Conservation (phyloP, 768 basidiomycete genomes). For the Xerocomus spinulosus region DNA sequence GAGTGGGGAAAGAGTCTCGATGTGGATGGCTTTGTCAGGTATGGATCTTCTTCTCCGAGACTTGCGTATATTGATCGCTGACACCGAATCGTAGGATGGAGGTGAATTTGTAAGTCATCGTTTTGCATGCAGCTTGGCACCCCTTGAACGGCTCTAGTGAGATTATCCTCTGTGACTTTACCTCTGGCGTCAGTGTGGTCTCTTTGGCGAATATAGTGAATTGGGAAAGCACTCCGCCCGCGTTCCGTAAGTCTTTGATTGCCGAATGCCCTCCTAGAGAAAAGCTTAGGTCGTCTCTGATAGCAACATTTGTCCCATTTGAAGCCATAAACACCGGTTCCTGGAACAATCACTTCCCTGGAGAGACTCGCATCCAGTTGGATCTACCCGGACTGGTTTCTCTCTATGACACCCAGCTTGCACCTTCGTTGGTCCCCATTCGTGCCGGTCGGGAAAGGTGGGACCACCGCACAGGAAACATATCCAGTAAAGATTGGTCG, state of each 20-base stretch:
- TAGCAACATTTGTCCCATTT: not conserved
- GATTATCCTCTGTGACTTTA: not conserved
- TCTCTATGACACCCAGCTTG: not conserved
- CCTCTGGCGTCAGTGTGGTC: not conserved
- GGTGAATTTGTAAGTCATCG: not conserved
- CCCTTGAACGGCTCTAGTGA: not conserved
- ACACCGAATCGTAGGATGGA: not conserved
- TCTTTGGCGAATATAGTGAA: not conserved
- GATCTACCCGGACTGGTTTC: not conserved
- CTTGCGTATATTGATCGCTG: not conserved
- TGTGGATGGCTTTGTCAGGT: slow-evolving; percentile 1
- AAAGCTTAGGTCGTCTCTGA: not conserved
- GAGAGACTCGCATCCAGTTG: not conserved
- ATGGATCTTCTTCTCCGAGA: not conserved
- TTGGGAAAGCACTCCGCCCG: not conserved
- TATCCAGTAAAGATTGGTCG: not conserved
- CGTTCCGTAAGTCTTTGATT: not conserved
- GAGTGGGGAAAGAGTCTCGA: not conserved
- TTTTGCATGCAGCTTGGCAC: not conserved
- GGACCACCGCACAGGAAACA: not conserved
- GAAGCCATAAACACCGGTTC: not conserved
- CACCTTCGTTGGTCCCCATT: not conserved
- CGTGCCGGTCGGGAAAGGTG: not conserved
- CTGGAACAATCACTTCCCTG: not conserved
- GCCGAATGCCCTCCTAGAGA: not conserved